These are phyloP conservation scores for Microbotryum silenes-acaulis DNA, from an alignment of 1,284 basidiomycete species.

Conservation along the genomic window DNA sequence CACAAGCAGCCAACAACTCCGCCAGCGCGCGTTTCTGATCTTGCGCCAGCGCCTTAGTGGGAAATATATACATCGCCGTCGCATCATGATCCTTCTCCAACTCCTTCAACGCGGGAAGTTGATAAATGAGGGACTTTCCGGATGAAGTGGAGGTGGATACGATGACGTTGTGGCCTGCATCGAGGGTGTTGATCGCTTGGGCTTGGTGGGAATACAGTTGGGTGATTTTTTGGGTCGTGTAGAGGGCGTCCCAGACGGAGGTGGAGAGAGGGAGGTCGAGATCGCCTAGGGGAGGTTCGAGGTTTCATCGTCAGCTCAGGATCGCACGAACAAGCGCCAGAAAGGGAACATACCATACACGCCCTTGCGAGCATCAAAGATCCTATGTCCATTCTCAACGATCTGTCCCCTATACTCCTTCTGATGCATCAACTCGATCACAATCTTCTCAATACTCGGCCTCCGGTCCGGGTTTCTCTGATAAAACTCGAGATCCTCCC, in stretches of 20 bases:
- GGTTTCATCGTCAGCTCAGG: constrained; percentile 2
- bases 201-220: constrained; percentile 72
- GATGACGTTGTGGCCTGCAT: constrained; percentile 60
- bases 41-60: constrained; percentile 88
- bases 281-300: constrained; percentile 42
- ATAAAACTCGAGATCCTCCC: constrained; percentile 33
- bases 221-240: constrained; percentile 56
- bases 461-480: constrained; percentile 47
- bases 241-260: constrained; percentile 54
- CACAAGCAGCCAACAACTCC: constrained; percentile 56
- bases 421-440: constrained; percentile 53
- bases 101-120: constrained; percentile 65
- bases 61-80: constrained; percentile 80
- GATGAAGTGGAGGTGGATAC: constrained; percentile 86
- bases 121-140: constrained; percentile 79
- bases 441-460: constrained; percentile 52
- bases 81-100: constrained; percentile 56
- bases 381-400: constrained; percentile 47
- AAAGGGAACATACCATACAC: constrained; percentile 46
- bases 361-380: constrained; percentile 50
- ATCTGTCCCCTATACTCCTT: constrained; percentile 65
- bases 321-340: not conserved
- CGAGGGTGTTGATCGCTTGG: constrained; percentile 62
- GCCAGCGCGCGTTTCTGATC: constrained; percentile 68
- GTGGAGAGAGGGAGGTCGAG: constrained; percentile 55